A percentile compares a stretch with the other conserved stretches of the same genome.
These are phyloP conservation scores for Toxoplasma gondii DNA, from an alignment of 169 alveolate species.

Conservation along the genomic window DNA sequence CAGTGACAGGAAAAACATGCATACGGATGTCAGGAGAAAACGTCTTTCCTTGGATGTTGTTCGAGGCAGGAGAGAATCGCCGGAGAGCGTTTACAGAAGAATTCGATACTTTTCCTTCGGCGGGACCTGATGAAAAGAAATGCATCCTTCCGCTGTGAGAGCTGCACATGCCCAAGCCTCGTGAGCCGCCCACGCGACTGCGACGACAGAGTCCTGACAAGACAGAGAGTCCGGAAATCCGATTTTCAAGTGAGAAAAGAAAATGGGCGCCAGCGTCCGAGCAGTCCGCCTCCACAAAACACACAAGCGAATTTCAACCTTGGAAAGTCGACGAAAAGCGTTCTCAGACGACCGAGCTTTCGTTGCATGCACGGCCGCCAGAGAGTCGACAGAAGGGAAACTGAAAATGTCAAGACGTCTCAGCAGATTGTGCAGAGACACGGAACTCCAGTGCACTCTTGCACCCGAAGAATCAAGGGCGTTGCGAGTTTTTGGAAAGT, in stretches of 20 bases:
- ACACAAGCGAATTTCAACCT: not conserved
- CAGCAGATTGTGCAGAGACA: no score
- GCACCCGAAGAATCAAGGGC: no score
- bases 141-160: constrained; percentile 84
- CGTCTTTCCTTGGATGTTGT: not conserved
- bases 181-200: constrained; percentile 83
- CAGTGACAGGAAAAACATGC: no score
- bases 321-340: not conserved
- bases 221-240: not conserved
- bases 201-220: constrained; percentile 83
- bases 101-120: constrained; percentile 84
- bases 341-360: not conserved
- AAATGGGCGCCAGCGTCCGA: not conserved
- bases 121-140: constrained; percentile 84
- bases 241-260: not conserved
- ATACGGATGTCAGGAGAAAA: no score
- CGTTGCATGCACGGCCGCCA: not conserved
- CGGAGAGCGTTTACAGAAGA: constrained; percentile 71
- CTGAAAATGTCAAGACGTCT: no score
- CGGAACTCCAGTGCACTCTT: no score
- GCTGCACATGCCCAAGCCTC: constrained; percentile 91
- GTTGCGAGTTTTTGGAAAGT: not conserved
- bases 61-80: not conserved
- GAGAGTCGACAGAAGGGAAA: not conserved
- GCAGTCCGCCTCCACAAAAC: not conserved